Conservation (phyloP, 2,329 filamentous ascomycete species). For the Penicillium sp. region DNA sequence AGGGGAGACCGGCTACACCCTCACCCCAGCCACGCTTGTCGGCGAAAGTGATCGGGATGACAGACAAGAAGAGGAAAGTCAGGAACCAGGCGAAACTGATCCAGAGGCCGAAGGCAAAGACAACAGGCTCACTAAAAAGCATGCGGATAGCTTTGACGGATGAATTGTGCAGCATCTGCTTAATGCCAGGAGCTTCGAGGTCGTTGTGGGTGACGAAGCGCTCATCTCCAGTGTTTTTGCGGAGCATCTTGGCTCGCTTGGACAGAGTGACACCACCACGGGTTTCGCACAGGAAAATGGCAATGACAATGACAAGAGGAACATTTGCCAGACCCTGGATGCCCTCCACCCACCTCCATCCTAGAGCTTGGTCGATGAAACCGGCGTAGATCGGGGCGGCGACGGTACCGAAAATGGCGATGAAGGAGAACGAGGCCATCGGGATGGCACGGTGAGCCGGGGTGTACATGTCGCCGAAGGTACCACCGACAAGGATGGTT, state of each 20-base stretch:
- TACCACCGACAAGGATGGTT: slow-evolving; percentile 53
- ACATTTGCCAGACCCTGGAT: slow-evolving; percentile 55
- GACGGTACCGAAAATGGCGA: slow-evolving; percentile 55
- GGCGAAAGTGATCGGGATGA: slow-evolving; percentile 52
- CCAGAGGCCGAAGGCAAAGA: slow-evolving; percentile 54
- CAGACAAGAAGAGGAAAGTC: slow-evolving; percentile 55
- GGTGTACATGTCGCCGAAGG: slow-evolving; percentile 52
- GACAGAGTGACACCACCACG: slow-evolving; percentile 50
- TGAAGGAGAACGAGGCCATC: slow-evolving; percentile 51
- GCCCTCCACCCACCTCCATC: slow-evolving; percentile 57
- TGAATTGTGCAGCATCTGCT: slow-evolving; percentile 42
- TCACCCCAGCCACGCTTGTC: slow-evolving; percentile 56
- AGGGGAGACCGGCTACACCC: slow-evolving; percentile 51
- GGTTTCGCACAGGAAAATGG: slow-evolving; percentile 48
- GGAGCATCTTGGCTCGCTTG: slow-evolving; percentile 51
- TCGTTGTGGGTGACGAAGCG: slow-evolving; percentile 54
- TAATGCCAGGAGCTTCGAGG: slow-evolving; percentile 51
- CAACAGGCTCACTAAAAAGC: slow-evolving; percentile 51
- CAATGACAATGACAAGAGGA: slow-evolving; percentile 47
- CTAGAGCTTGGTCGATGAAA: slow-evolving; percentile 54
- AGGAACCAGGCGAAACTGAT: slow-evolving; percentile 56
- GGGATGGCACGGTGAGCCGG: slow-evolving; percentile 47
- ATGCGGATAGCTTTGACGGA: slow-evolving; percentile 55
- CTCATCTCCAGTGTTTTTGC: slow-evolving; percentile 50
- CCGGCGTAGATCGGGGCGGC: slow-evolving; percentile 56